phyloP scores from a whole-genome alignment of 139 green algal genomes.

The Chlamydomonas sp. region DNA sequence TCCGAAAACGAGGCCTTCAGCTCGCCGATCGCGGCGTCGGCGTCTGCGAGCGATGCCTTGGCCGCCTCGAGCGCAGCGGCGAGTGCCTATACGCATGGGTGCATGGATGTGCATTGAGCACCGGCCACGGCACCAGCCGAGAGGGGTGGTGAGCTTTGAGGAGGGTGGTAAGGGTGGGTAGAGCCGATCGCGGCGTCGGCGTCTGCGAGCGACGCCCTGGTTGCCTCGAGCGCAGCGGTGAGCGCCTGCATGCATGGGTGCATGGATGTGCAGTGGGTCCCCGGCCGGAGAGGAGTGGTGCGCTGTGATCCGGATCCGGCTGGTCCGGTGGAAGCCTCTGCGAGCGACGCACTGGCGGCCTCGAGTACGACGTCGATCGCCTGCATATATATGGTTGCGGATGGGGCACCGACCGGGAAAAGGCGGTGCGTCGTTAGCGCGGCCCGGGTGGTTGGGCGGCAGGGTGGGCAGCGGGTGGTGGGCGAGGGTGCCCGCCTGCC shows the following conservation, averaged over 20 bases:
- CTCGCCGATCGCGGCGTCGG: slow-evolving; percentile 28
- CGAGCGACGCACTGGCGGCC: slow-evolving; percentile 14
- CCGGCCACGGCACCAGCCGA: not conserved
- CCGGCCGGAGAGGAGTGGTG: not conserved
- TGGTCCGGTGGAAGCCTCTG: slow-evolving; percentile 22
- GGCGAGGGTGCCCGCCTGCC: too few relatives aligned
- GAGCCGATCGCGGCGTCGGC: slow-evolving; percentile 21
- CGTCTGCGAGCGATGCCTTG: slow-evolving; percentile 22
- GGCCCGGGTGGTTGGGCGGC: slow-evolving; percentile 12
- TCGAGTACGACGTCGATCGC: slow-evolving; percentile 18
- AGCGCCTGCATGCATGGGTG: not conserved
- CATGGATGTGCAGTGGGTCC: not conserved
- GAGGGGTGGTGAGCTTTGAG: not conserved
- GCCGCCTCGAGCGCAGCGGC: slow-evolving; percentile 21
- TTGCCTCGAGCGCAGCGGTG: slow-evolving; percentile 20
- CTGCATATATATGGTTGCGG: not conserved
- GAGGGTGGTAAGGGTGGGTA: not conserved
- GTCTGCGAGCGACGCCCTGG: slow-evolving; percentile 22
- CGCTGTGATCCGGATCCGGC: not conserved
- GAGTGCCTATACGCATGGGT: not conserved
- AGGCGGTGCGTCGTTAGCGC: not conserved
- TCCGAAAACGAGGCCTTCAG: slow-evolving; percentile 39
- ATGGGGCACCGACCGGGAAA: not conserved
- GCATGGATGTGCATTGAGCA: not conserved
- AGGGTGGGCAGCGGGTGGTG: not conserved